Percentiles rank a stretch among this genome's conserved stretches.
phyloP scores from a whole-genome alignment of 345 rosid genomes.

The Brassica incana region DNA sequence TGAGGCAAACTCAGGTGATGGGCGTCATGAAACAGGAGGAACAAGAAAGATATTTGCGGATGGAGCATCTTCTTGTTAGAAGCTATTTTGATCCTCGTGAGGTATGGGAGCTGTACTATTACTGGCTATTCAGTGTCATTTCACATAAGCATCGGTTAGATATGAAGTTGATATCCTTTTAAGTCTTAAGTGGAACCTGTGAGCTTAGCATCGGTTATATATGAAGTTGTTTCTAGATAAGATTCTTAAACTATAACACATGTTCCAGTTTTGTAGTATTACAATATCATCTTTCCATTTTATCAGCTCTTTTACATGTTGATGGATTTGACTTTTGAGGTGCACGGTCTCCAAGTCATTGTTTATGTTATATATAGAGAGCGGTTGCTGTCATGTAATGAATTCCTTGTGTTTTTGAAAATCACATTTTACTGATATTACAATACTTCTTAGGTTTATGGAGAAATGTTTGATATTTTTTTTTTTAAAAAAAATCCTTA shows the following conservation, averaged over 20 bases:
- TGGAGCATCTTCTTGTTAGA: slow-evolving; percentile 93
- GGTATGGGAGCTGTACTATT: slow-evolving; percentile 46
- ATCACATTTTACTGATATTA: slow-evolving; percentile 27
- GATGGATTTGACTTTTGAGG: slow-evolving; percentile 2
- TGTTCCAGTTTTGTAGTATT: background rate
- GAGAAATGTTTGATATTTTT: slow-evolving; percentile 37
- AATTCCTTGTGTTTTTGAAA: slow-evolving; percentile 8
- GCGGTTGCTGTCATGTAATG: slow-evolving; percentile 4
- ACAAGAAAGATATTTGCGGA: slow-evolving; percentile 89
- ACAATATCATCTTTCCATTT: background rate
- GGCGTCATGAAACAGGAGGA: slow-evolving; percentile 99
- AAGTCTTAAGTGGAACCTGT: background rate
- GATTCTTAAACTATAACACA: slow-evolving; percentile 10
- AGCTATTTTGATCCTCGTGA: slow-evolving; percentile 95
- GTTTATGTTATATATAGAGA: background rate
- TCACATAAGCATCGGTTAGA: too few species aligned
- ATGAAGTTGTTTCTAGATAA: background rate
- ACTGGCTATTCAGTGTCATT: background rate
- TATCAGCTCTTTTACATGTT: background rate
- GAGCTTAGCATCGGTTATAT: background rate
- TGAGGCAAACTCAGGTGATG: slow-evolving; percentile 98
- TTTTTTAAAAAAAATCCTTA: too few species aligned
- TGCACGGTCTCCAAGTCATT: slow-evolving; percentile 5
- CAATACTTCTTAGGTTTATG: slow-evolving; percentile 63
- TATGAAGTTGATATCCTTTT: background rate